Percentiles rank a stretch among this genome's conserved stretches.
Conservation (phyloP, 805 yeast genomes). For the Monosporozyma yasuniensis region DNA sequence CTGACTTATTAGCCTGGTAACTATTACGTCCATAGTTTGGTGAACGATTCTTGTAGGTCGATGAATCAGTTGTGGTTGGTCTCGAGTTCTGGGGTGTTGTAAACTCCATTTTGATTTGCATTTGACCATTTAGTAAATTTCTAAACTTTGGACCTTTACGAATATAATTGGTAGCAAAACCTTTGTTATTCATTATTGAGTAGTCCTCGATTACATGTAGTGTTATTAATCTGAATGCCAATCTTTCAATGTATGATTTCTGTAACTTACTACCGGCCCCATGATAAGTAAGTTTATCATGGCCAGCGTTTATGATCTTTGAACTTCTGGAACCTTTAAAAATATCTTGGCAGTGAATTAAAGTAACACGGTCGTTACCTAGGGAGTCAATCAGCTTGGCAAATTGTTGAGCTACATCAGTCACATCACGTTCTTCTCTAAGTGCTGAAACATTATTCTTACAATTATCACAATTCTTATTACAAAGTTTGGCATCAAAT, state of each 20-base stretch:
- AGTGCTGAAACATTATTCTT: constrained; percentile 34
- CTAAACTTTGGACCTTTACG: constrained; percentile 48
- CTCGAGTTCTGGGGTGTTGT: constrained; percentile 20
- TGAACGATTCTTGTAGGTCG: not conserved
- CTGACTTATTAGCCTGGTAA: constrained; percentile 1
- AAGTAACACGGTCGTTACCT: constrained; percentile 57
- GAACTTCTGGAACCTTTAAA: constrained; percentile 62
- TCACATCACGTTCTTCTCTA: constrained; percentile 57
- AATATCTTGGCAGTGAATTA: constrained; percentile 74
- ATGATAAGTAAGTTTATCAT: constrained; percentile 48
- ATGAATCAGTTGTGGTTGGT: constrained; percentile 10
- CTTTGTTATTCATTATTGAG: constrained; percentile 62
- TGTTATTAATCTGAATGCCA: constrained; percentile 68
- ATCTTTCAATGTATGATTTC: constrained; percentile 67
- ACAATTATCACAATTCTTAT: constrained; percentile 82
- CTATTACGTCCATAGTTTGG: not conserved
- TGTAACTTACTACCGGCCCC: constrained; percentile 61
- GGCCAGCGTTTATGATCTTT: constrained; percentile 57
- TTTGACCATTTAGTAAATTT: constrained; percentile 36
- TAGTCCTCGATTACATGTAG: constrained; percentile 61
- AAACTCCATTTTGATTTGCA: constrained; percentile 45
- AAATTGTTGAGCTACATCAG: constrained; percentile 51
- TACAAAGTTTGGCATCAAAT: constrained; percentile 60
- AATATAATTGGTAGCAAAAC: constrained; percentile 75
- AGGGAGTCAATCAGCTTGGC: constrained; percentile 49